Evolutionary conservation across 768 basidiomycete genomes (phyloP), one percentile per base, ranked within the genome.

Genomic region (Arthromyces matolae): DNA sequence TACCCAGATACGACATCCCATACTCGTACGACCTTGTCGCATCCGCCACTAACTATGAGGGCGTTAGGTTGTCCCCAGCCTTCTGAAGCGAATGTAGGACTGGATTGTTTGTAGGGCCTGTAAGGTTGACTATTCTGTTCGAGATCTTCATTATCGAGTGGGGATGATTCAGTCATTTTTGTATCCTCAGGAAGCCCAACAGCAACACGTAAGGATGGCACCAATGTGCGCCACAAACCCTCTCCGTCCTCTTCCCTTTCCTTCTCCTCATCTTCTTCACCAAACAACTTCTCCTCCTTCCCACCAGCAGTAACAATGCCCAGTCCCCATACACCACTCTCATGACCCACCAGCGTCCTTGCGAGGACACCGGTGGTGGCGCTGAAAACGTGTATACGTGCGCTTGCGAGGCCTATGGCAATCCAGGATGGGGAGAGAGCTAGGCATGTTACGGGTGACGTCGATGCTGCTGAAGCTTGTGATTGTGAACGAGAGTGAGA

Each of bases 321-420:
- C 6, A 54, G 31, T 5, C 53, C 45, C 53, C 53, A 54, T 24
- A 51, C 52, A 0, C 50, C 49, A 5, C 35, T 32, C 4, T 41
- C 56, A 32, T 29, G 41, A n/a, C 32, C 52, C 18, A 40, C 76
- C 71, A 55, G 63, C 64, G 9, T 66, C 75, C 19, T 61, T 77
- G 27, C 81, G 83, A 89, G 79, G 2, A 85, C 78, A 0, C 94
- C 94, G 0, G 86, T 87, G 32, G 68, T 71, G 1, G 89, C 83
- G 52, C 85, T 85, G 68, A 92, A 97, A 8, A 97, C 74, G 58
- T 92, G 87, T 37, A 97, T 86, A 52, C 83, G 82, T 53, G 79
- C 77, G 62, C 87, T 94, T 8, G 89, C 88, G 55, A 96, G 84
- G 1, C 91, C 93, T 16, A 93, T 85, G 36, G 95, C 84, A 59